Evolutionary conservation across 2,329 filamentous ascomycete genomes (phyloP), one percentile per base, ranked within the genome.

Genomic region (Fusarium sp.): DNA sequence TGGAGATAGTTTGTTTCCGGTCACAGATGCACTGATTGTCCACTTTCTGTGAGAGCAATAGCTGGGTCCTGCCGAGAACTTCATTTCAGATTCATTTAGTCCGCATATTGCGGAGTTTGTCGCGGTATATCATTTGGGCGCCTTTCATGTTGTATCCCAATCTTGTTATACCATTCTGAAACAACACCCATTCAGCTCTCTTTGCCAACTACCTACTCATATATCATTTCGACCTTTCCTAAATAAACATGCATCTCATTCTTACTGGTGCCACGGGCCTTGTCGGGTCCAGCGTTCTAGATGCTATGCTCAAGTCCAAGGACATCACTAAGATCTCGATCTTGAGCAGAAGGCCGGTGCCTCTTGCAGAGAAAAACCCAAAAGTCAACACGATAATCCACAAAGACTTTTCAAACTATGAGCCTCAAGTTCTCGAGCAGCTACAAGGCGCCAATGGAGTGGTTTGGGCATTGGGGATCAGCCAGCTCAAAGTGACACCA

Each of bases 191-290:
- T 51, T 7, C 34, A n/a, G 18, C 34, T 11, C 10, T n/a, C 18
- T n/a, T 16, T 34, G n/a, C 2, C 7, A 56, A 14, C 11, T 28
- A 28, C 26, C 6, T 28, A 31, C 18, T 28, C 10, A 39, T 10
- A 19, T 39, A 4, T 16, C 25, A 23, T 30, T 18, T 7, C 28
- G 31, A n/a, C 9, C 19, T 19, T 5, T 9, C 13, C 10, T 16
- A 31, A 18, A 23, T 2, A 37, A 30, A n/a, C 25, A 71, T 72
- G 69, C 69, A 71, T 65, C 65, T 72, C 37, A 67, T 71, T 6
- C 69, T 71, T 85, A 80, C 69, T 21, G 65, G 69, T 1, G 69
- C 69, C 25, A 71, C 69, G 3, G 69, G 69, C 39, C 62, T 71
- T 3, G 55, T 71, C 14, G 69, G 69, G 25, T 64, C 69, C 3